Conservation (phyloP, 2,329 filamentous ascomycete species). For the Myotisia sp. region DNA sequence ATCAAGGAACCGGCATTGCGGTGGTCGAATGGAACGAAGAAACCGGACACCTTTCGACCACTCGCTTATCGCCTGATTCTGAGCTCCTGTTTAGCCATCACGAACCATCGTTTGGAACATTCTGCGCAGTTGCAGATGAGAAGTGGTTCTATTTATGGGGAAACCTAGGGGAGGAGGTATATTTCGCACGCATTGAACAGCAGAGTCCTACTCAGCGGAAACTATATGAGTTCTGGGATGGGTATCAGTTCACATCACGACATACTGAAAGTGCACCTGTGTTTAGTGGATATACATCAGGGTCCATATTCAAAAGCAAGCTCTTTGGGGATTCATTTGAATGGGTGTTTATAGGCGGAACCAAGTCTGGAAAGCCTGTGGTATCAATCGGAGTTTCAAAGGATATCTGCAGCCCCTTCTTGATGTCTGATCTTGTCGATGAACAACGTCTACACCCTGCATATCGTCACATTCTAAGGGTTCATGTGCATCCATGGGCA, state of each 20-base stretch:
- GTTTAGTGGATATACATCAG: slow-evolving; percentile 8
- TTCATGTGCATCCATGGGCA: slow-evolving; percentile 12
- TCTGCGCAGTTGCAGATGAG: slow-evolving; percentile 8
- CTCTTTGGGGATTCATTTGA: slow-evolving; percentile 10
- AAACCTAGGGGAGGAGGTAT: slow-evolving; percentile 7
- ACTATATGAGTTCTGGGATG: slow-evolving; percentile 11
- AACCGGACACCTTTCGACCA: slow-evolving; percentile 4
- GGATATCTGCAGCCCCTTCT: slow-evolving; percentile 7
- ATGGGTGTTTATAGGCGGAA: slow-evolving; percentile 11
- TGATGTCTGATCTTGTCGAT: slow-evolving; percentile 8
- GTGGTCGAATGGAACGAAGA: slow-evolving; percentile 6
- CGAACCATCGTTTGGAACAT: slow-evolving; percentile 11
- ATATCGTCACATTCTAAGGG: slow-evolving; percentile 2
- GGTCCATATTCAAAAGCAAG: slow-evolving; percentile 8
- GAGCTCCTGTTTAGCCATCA: slow-evolving; percentile 5
- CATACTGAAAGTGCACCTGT: slow-evolving; percentile 6
- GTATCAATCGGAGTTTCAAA: slow-evolving; percentile 9
- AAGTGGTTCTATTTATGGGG: slow-evolving; percentile 12
- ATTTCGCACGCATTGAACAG: slow-evolving; percentile 9
- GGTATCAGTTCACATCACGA: slow-evolving; percentile 7
- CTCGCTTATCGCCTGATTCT: slow-evolving; percentile 4
- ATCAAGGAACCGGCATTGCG: slow-evolving; percentile 9
- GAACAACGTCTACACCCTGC: slow-evolving; percentile 1
- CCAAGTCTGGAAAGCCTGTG: background rate
- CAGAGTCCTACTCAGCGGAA: slow-evolving; percentile 7